These are phyloP conservation scores for Alternaria solani DNA, from an alignment of 2,329 filamentous ascomycete genomes.

Conservation along the genomic window DNA sequence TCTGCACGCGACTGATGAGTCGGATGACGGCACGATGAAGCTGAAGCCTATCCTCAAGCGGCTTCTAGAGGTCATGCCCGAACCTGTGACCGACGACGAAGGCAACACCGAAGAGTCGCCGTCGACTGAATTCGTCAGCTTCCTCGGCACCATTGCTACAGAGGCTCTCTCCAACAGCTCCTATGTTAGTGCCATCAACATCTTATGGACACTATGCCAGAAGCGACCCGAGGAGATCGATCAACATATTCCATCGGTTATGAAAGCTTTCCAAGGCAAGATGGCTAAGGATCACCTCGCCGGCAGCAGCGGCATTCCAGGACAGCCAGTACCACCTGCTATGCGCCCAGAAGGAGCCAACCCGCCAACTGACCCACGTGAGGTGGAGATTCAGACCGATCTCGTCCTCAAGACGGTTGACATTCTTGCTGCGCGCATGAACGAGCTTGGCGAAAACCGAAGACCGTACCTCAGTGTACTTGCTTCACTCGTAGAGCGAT, in stretches of 20 bases:
- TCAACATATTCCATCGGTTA: slow-evolving; percentile 82
- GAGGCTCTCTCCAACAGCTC: slow-evolving; percentile 84
- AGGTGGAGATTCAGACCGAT: slow-evolving; percentile 86
- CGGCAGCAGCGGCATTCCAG: slow-evolving; percentile 60
- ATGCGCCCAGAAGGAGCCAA: slow-evolving; percentile 64
- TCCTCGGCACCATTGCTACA: slow-evolving; percentile 83
- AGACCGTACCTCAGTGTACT: slow-evolving; percentile 94
- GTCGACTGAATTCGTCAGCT: slow-evolving; percentile 85
- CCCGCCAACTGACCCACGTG: slow-evolving; percentile 74
- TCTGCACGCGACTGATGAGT: slow-evolving; percentile 76
- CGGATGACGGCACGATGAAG: slow-evolving; percentile 66
- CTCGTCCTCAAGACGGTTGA: slow-evolving; percentile 96
- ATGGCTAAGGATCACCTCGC: slow-evolving; percentile 91
- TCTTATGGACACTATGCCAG: slow-evolving; percentile 88
- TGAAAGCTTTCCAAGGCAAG: slow-evolving; percentile 93
- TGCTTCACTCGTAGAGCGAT: slow-evolving; percentile 94
- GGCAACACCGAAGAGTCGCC: slow-evolving; percentile 78
- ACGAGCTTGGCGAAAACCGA: slow-evolving; percentile 86
- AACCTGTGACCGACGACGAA: slow-evolving; percentile 83
- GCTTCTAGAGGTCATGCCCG: slow-evolving; percentile 86
- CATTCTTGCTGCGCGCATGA: slow-evolving; percentile 90
- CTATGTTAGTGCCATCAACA: slow-evolving; percentile 88
- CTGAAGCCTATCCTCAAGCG: slow-evolving; percentile 80
- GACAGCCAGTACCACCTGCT: slow-evolving; percentile 38
- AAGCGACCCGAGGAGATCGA: slow-evolving; percentile 88